Evolutionary conservation across 2,329 filamentous ascomycete species (phyloP).

Genomic region (Aaosphaeria arxii): DNA sequence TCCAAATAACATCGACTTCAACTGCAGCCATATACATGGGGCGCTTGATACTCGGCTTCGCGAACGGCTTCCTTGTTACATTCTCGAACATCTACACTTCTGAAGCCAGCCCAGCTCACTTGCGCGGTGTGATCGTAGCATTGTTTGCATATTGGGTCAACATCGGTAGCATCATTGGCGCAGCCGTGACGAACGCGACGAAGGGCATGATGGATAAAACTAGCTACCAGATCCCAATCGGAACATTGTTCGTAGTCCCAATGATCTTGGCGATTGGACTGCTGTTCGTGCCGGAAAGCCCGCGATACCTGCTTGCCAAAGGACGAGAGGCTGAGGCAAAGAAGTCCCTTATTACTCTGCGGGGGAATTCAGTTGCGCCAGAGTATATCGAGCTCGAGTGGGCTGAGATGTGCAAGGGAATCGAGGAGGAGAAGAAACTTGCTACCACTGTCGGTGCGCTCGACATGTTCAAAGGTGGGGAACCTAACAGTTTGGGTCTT

Average conservation of each 20-base stretch:
- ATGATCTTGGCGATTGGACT: conserved; percentile 38
- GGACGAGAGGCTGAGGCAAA: conserved; percentile 4
- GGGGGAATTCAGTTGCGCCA: not conserved
- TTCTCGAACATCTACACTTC: conserved; percentile 49
- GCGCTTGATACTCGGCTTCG: conserved; percentile 19
- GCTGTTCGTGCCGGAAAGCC: conserved; percentile 19
- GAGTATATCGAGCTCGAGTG: conserved; percentile 10
- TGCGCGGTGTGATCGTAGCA: conserved; percentile 35
- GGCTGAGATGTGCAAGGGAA: conserved; percentile 12
- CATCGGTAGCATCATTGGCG: conserved; percentile 46
- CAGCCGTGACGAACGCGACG: conserved; percentile 40
- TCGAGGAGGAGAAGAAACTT: conserved; percentile 35
- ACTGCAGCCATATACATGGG: conserved; percentile 38
- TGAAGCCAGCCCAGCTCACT: conserved; percentile 27
- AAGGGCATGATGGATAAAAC: conserved; percentile 18
- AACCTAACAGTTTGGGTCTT: no score
- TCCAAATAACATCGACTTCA: conserved; percentile 8
- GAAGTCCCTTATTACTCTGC: conserved; percentile 1
- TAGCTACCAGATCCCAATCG: conserved; percentile 43
- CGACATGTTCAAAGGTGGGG: conserved; percentile 46
- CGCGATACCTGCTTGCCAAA: conserved; percentile 36
- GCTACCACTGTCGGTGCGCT: conserved; percentile 47
- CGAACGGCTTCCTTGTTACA: conserved; percentile 48
- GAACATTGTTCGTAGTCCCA: conserved; percentile 52
- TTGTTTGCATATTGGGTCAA: conserved; percentile 50